Base-by-base conservation (phyloP, 805 yeast species). In the Saccharomycopsis amapae region DNA sequence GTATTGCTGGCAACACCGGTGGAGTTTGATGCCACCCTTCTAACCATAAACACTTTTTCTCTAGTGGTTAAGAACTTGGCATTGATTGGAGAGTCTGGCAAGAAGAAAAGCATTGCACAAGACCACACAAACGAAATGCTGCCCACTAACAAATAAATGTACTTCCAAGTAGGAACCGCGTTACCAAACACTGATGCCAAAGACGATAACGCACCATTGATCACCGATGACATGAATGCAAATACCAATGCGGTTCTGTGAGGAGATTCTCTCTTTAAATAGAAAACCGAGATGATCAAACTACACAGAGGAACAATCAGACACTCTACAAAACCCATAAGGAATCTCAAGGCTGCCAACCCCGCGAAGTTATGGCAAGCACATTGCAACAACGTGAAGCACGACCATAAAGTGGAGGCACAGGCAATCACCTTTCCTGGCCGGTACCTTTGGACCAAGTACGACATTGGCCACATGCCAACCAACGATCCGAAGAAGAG, bases 401-500 rank as follows among this genome's bases (percentile, higher is more conserved):
- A 9, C 1, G 61, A 47, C 65, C 65, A 62, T 6, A 53, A 20
- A 37, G 55, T 41, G 17, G 54, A 42, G 18, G 58, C 50, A 2
- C 39, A 48, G 10, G 54, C 40, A 20, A 60, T 51, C 6, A 54
- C 42, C 35, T 54, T 76, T 3, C 78, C 71, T 50, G 81, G 67
- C 2, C 80, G 82, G 44, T 76, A 72, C 44, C 66, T 66, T 58
- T 82, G 88, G 19, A 79, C 56, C 1, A 71, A 40, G 40, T 62
- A 56, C 6, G 68, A 59, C 2, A 72, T 68, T 3, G 79, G 75
- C 44, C 73, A 61, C 54, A 76, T 80, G 55, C 76, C 78, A 9
- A 63, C 65, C 42, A 82, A 59, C 56, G 80, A 82, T 2, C 88
- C 89, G 33, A 82, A 58, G 55, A 77, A 79, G 53, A 79, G 79